A percentile compares a stretch with the other conserved stretches of the same genome.
These are phyloP conservation scores for Asterella californica DNA, from an alignment of 225 moss, liverwort and hornwort genomes.

Conservation along the genomic window DNA sequence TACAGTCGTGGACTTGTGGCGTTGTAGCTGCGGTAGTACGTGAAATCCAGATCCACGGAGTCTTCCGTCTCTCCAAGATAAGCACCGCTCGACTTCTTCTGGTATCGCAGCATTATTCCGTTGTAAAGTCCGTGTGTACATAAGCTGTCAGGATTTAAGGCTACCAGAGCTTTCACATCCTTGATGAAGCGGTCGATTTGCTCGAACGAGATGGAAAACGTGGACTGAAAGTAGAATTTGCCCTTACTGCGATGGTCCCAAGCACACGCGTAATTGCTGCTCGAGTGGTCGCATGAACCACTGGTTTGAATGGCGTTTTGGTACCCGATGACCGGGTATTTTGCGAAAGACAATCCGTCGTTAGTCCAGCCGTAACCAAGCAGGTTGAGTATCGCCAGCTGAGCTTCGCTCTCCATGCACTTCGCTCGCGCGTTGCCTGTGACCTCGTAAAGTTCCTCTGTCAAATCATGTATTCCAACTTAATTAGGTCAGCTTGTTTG, in stretches of 20 bases:
- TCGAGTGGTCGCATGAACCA: constrained; percentile 33
- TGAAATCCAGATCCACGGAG: constrained; percentile 20
- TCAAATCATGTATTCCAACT: neutral
- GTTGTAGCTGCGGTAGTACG: constrained; percentile 1
- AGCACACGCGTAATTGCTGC: constrained; percentile 2
- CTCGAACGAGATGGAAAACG: constrained; percentile 24
- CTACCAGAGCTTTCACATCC: constrained; percentile 41
- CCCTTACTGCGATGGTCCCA: constrained; percentile 42
- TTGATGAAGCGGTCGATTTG: constrained; percentile 30
- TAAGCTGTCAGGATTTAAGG: neutral
- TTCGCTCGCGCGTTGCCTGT: constrained; percentile 15
- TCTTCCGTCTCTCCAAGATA: constrained; percentile 43
- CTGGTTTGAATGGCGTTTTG: constrained; percentile 22
- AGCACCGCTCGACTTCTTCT: constrained; percentile 17
- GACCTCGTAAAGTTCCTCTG: constrained; percentile 33
- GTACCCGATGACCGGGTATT: constrained; percentile 36
- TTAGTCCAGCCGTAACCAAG: constrained; percentile 35
- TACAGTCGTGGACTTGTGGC: neutral
- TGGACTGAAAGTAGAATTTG: neutral
- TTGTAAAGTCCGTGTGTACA: constrained; percentile 38
- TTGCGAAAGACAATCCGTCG: constrained; percentile 22
- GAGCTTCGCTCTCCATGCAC: constrained; percentile 26
- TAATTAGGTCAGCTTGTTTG: neutral
- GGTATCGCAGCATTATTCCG: constrained; percentile 44
- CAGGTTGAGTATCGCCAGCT: constrained; percentile 1